Evolutionary conservation across 148 eudicot species (phyloP), one percentile per base, ranked within the genome.

Genomic region (Cornus florida): DNA sequence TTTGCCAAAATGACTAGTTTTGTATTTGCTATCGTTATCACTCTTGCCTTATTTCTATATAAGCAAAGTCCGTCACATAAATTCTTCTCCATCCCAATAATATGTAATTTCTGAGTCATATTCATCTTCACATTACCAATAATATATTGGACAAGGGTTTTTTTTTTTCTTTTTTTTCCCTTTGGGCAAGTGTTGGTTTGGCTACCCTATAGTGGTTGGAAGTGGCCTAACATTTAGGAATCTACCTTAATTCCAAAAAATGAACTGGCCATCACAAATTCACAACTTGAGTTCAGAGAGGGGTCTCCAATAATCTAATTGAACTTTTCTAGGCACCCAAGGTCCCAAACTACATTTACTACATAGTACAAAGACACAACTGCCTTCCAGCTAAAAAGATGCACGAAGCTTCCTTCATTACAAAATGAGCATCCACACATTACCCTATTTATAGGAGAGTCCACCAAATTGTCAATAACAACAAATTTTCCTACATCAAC

Each of bases 351-450:
- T 2, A 48, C 53, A 8, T 48, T 48, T 7, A 48, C 53, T 48
- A 7, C 28, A 28, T 3, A 3, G 53, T 8, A 53, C 5, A 5
- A 0, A 53, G 2, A 53, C 2, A 53, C 19, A 11, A 53, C 17
- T 60, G 22, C 80, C 70, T 78, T 78, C 69, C 80, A 78, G 70
- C 80, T 78, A 78, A 70, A 59, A 71, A 59, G 67, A 67, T 28
- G 28, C 28, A 28, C 48, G 70, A 67, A 75, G 6, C 66, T 17
- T 62, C 23, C 66, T 62, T 62, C 23, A 62, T 62, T 62, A 0
- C 23, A n/a, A 62, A 62, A 3, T 19, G 22, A n/a, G 24, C 66
- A n/a, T 62, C 66, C 23, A 62, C 17, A 62, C 8, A 20, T 8
- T 17, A 57, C 64, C 64, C 64, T 57, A 57, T 17, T 12, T 57